phyloP scores from a whole-genome alignment of 2,329 filamentous ascomycete genomes.

The Fusarium citri region DNA sequence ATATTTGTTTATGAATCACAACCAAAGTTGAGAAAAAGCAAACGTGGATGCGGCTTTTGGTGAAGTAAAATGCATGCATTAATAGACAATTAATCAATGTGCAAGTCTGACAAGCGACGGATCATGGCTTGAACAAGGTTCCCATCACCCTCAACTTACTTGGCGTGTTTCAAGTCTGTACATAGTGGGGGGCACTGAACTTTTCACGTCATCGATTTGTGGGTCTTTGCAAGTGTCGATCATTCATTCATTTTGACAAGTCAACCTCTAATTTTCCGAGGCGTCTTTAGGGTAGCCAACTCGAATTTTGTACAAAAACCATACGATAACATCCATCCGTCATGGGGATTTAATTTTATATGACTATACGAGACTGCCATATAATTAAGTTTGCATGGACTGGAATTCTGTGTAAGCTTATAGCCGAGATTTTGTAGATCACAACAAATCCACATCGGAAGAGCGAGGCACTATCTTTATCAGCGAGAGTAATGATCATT shows the following conservation, averaged over 20 bases:
- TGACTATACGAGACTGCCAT: not conserved
- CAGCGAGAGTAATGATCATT: not conserved
- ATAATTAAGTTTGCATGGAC: not conserved
- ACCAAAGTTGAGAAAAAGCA: not conserved
- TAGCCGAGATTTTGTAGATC: not conserved
- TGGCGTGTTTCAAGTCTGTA: constrained; percentile 41
- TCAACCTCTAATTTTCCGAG: not conserved
- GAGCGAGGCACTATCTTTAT: not conserved
- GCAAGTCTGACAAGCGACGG: constrained; percentile 12
- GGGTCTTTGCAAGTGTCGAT: constrained; percentile 30
- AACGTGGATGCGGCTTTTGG: not conserved
- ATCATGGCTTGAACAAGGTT: not conserved
- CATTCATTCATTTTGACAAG: constrained; percentile 14
- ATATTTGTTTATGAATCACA: not conserved
- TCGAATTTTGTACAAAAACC: not conserved
- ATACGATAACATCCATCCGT: no score
- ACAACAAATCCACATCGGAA: not conserved
- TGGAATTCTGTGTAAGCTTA: not conserved
- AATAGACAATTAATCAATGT: not conserved
- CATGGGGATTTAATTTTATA: no score
- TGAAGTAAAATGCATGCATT: not conserved
- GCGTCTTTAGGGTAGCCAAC: constrained; percentile 21
- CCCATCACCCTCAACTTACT: constrained; percentile 11
- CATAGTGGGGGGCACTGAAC: constrained; percentile 1
- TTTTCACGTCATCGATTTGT: constrained; percentile 28